Conservation (phyloP, 73 alveolate genomes). For the Tetrahymena malaccensis region DNA sequence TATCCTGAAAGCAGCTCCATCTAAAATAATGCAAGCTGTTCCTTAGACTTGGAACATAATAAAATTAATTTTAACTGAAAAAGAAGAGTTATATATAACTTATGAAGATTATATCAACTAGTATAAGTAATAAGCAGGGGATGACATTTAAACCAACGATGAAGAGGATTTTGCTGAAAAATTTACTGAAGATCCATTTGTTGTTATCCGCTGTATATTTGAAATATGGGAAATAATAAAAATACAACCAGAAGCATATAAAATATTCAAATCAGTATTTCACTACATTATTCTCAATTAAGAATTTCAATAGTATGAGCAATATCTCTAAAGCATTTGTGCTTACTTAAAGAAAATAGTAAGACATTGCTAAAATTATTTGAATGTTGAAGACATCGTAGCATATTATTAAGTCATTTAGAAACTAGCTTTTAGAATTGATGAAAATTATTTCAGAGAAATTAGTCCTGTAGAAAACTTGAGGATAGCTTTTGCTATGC, state of each 20-base stretch:
- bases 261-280: neutral
- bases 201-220: neutral
- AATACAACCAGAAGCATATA: neutral
- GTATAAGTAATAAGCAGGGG: neutral
- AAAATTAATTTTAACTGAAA: neutral
- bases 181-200: neutral
- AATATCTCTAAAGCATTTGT: neutral
- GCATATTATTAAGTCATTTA: neutral
- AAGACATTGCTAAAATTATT: neutral
- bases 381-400: neutral
- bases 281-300: neutral
- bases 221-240: neutral
- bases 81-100: neutral
- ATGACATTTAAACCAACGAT: neutral
- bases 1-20: neutral
- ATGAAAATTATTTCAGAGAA: neutral
- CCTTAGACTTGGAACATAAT: neutral
- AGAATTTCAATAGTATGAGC: neutral
- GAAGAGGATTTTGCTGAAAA: neutral
- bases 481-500: neutral
- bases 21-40: neutral
- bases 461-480: neutral
- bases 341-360: neutral
- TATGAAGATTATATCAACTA: neutral
- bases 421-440: neutral